phyloP scores from a whole-genome alignment of 2,329 filamentous ascomycete genomes.

The Ilyonectria robusta region DNA sequence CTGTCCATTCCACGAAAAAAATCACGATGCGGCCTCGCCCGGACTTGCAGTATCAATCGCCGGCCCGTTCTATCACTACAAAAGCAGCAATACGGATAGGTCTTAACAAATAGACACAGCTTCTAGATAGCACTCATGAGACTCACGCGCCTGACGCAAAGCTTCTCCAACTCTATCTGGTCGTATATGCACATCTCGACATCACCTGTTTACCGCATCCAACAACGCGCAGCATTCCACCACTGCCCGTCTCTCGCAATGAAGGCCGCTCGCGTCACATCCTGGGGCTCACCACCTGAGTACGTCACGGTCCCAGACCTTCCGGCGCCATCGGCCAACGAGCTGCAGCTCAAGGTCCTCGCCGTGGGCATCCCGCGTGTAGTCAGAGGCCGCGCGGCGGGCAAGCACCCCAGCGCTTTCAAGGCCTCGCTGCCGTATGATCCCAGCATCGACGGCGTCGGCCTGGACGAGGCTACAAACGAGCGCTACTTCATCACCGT shows the following conservation, averaged over 20 bases:
- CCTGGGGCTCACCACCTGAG: slow-evolving; percentile 10
- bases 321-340: neutral
- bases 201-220: neutral
- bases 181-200: no score
- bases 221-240: slow-evolving; percentile 10
- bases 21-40: no score
- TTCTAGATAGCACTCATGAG: no score
- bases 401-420: slow-evolving; percentile 16
- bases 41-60: no score
- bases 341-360: slow-evolving; percentile 22
- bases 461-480: slow-evolving; percentile 24
- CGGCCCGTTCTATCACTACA: no score
- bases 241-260: neutral
- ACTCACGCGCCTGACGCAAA: no score
- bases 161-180: no score
- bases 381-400: slow-evolving; percentile 9
- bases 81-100: no score
- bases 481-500: slow-evolving; percentile 27
- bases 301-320: slow-evolving; percentile 17
- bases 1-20: no score
- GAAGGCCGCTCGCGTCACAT: slow-evolving; percentile 16
- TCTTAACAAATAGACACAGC: no score
- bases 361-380: slow-evolving; percentile 18
- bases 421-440: slow-evolving; percentile 19
- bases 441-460: slow-evolving; percentile 31